These are phyloP conservation scores for Chaetothyriales sp. DNA, from an alignment of 2,329 filamentous ascomycete genomes.

Conservation along the genomic window DNA sequence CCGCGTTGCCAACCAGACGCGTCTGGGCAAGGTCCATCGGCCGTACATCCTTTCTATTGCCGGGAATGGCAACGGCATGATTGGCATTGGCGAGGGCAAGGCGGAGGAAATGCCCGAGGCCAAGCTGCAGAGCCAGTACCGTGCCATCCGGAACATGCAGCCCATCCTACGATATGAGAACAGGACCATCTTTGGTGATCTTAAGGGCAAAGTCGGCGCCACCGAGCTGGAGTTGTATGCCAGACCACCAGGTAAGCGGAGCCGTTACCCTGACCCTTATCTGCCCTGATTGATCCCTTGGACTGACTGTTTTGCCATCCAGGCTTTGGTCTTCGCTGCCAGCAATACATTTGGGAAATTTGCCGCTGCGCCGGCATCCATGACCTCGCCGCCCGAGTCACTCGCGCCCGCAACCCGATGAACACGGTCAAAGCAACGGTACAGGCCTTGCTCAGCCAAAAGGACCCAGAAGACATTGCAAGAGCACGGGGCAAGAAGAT, in stretches of 20 bases:
- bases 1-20: constrained; percentile 77
- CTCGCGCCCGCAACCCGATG: constrained; percentile 85
- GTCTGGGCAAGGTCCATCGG: constrained; percentile 81
- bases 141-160: constrained; percentile 80
- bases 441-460: constrained; percentile 67
- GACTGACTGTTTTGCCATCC: not conserved
- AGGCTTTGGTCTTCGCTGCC: constrained; percentile 91
- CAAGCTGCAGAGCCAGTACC: constrained; percentile 54
- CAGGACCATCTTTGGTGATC: constrained; percentile 75
- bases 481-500: constrained; percentile 83
- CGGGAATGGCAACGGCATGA: constrained; percentile 69
- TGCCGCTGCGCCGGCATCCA: constrained; percentile 72
- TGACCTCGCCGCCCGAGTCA: constrained; percentile 70
- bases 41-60: constrained; percentile 64
- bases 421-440: constrained; percentile 90
- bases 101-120: constrained; percentile 57
- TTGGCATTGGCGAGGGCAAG: constrained; percentile 86
- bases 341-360: constrained; percentile 87
- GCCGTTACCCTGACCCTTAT: not conserved
- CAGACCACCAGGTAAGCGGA: constrained; percentile 65
- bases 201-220: constrained; percentile 74
- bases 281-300: no score
- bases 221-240: constrained; percentile 67
- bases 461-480: constrained; percentile 77
- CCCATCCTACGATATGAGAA: constrained; percentile 85